Evolutionary conservation across 192 early-diverging fungal species (phyloP).

Genomic region (Funneliformis geosporum): DNA sequence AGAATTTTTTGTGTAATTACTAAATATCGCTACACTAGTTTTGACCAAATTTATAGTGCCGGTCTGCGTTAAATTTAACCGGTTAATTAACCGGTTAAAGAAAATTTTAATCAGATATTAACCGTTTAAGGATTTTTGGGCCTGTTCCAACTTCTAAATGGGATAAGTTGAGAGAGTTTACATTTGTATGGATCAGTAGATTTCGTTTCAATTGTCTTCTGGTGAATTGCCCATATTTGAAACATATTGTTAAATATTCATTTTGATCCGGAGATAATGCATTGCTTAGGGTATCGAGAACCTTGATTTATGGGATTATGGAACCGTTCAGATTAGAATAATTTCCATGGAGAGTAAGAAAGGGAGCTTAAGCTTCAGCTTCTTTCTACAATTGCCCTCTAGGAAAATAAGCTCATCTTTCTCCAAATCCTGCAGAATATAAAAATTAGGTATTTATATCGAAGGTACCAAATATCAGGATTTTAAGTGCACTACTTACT

Average conservation of each 20-base stretch:
- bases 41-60: too few relatives aligned
- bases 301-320: too few relatives aligned
- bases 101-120: too few relatives aligned
- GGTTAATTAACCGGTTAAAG: too few relatives aligned
- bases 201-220: neutral
- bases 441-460: slow-evolving; percentile 11
- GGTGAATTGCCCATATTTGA: neutral
- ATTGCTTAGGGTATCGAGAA: neutral
- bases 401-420: slow-evolving; percentile 13
- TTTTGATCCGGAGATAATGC: neutral
- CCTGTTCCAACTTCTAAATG: too few relatives aligned
- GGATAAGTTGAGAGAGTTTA: neutral
- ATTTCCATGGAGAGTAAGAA: too few relatives aligned
- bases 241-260: neutral
- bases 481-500: neutral
- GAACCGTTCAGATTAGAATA: too few relatives aligned
- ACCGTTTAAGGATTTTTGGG: too few relatives aligned
- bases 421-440: slow-evolving; percentile 5
- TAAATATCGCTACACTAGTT: too few relatives aligned
- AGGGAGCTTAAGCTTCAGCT: neutral
- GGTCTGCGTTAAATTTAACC: too few relatives aligned
- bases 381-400: neutral
- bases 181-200: neutral
- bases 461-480: slow-evolving; percentile 11
- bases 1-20: too few relatives aligned